Evolutionary conservation across 306 rosid species (phyloP).

Genomic region (Malus fusca): DNA sequence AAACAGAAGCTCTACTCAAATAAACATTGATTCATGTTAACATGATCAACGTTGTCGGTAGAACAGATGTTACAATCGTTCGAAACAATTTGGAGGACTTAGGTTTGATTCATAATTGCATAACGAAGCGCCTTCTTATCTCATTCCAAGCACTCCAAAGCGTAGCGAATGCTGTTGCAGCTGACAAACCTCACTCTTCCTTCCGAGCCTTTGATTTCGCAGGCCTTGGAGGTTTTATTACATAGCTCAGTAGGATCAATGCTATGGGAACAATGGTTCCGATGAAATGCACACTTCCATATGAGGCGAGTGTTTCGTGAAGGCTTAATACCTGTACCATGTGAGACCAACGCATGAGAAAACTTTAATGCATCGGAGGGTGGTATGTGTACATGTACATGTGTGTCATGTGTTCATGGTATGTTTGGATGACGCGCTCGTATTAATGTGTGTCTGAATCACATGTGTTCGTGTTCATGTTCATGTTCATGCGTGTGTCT

Average conservation of each 20-base stretch:
- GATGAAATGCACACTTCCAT: conserved; percentile 68
- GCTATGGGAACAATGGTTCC: conserved; percentile 74
- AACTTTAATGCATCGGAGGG: conserved; percentile 9
- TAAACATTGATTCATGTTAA: conserved; percentile 20
- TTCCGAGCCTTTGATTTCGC: conserved; percentile 58
- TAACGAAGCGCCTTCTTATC: conserved; percentile 17
- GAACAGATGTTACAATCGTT: conserved; percentile 20
- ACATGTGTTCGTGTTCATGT: neutral
- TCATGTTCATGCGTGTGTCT: neutral
- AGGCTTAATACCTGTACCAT: conserved; percentile 71
- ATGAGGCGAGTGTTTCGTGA: conserved; percentile 75
- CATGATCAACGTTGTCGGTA: conserved; percentile 10
- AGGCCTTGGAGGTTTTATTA: conserved; percentile 71
- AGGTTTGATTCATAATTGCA: no score
- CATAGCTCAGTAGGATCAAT: conserved; percentile 47
- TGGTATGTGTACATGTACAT: neutral
- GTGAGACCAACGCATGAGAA: conserved; percentile 18
- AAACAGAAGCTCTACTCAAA: conserved; percentile 5
- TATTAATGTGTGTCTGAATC: neutral
- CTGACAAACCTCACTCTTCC: conserved; percentile 41
- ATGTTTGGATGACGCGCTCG: neutral
- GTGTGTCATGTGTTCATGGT: neutral
- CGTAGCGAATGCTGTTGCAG: conserved; percentile 11
- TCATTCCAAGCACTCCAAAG: conserved; percentile 18
- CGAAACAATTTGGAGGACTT: neutral